Base-by-base conservation (phyloP, 768 basidiomycete genomes). In the Xerocomellus chrysenteron region DNA sequence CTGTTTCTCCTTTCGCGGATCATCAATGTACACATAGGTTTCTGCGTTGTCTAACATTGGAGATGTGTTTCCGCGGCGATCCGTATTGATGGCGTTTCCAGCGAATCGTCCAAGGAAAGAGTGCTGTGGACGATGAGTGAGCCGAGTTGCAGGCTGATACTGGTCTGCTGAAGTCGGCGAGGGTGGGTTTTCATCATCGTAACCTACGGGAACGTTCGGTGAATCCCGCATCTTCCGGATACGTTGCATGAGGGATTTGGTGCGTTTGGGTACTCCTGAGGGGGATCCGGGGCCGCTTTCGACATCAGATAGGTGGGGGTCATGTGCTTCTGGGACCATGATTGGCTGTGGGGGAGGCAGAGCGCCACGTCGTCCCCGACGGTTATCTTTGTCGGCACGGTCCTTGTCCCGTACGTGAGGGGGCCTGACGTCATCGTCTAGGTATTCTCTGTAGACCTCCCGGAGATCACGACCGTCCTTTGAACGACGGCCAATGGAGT, bases 221-320 rank as follows among this genome's bases (percentile, higher is more conserved):
- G 86, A 75, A 65, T 93, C 91, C 36, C 91, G 85, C 90, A 93
- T 92, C 73, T 85, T 90, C 56, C 89, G 85, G 68, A 94, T 89
- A 53, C 92, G 88, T 45, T 93, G 88, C 82, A 94, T 93, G 60
- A 94, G 75, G 14, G 89, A 92, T 72, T 85, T 92, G 62, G 82
- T 83, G 30, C 92, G 87, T 69, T 87, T 88, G 10, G 87, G 82
- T 37, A 75, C 74, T 12, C 72, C 74, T 1, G 72, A 73, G 21
- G 80, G 78, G 8, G 82, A 77, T 7, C 76, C 77, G 16, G 73
- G 67, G 10, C 69, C 60, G 11, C 67, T 55, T 55, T 78, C 57
- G 49, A 79, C 70, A 55, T 74, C 65, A 54, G 73, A 65, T 37
- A 76, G 73, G 57, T 73, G 59, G 30, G 75, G 65, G 26, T 87